phyloP scores from a whole-genome alignment of 2,329 filamentous ascomycete species.

The Aspergillus sp. region DNA sequence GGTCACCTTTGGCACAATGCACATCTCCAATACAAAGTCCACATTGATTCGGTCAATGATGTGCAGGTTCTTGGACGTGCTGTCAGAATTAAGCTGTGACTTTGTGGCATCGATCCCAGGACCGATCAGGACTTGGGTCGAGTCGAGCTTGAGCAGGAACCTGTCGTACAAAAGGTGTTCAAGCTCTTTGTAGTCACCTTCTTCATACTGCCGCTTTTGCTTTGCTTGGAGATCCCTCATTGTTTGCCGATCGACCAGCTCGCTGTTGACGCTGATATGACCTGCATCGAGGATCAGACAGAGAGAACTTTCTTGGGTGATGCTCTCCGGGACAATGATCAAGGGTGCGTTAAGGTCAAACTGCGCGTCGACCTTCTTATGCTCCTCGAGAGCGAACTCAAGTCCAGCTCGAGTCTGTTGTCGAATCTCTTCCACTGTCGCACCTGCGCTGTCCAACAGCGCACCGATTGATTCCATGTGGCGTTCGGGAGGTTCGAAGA shows the following conservation, averaged over 20 bases:
- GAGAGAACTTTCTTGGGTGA: slow-evolving; percentile 68
- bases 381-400: slow-evolving; percentile 92
- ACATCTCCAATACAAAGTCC: slow-evolving; percentile 91
- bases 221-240: slow-evolving; percentile 85
- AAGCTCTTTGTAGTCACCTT: slow-evolving; percentile 78
- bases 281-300: slow-evolving; percentile 94
- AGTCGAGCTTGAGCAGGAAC: slow-evolving; percentile 84
- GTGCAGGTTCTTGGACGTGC: slow-evolving; percentile 65
- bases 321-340: slow-evolving; percentile 91
- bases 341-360: slow-evolving; percentile 91
- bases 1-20: slow-evolving; percentile 90
- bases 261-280: slow-evolving; percentile 88
- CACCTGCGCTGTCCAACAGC: slow-evolving; percentile 88
- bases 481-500: slow-evolving; percentile 90
- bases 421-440: slow-evolving; percentile 86
- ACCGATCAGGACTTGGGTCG: slow-evolving; percentile 90
- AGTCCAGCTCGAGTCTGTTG: slow-evolving; percentile 93
- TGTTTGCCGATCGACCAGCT: slow-evolving; percentile 85
- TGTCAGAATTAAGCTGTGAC: slow-evolving; percentile 62
- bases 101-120: slow-evolving; percentile 88
- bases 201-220: slow-evolving; percentile 76
- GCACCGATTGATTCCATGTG: slow-evolving; percentile 98
- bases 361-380: slow-evolving; percentile 96
- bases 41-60: slow-evolving; percentile 96
- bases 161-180: slow-evolving; percentile 97